phyloP scores from a whole-genome alignment of 2,329 filamentous ascomycete genomes.

The Alternaria rosae region DNA sequence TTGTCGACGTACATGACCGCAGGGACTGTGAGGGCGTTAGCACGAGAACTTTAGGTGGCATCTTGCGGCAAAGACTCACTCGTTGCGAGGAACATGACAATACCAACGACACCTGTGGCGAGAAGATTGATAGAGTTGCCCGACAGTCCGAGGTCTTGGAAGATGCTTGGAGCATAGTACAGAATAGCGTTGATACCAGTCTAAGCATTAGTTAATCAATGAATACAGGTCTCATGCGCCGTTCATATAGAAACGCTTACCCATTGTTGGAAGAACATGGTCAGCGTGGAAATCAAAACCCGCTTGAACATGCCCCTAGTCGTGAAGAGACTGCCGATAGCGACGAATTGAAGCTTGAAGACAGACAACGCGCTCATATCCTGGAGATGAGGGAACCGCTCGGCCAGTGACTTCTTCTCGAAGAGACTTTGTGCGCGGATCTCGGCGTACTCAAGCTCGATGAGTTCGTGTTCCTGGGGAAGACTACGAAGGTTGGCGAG shows the following conservation, averaged over 20 bases:
- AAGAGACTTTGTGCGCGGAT: slow-evolving; percentile 81
- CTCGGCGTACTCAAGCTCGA: slow-evolving; percentile 78
- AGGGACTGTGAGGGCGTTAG: slow-evolving; percentile 52
- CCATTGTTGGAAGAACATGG: slow-evolving; percentile 52
- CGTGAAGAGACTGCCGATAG: slow-evolving; percentile 69
- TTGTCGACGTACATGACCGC: slow-evolving; percentile 72
- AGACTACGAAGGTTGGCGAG: slow-evolving; percentile 71
- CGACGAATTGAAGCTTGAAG: slow-evolving; percentile 66
- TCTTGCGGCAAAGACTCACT: slow-evolving; percentile 24
- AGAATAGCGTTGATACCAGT: slow-evolving; percentile 57
- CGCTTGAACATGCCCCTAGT: slow-evolving; percentile 70
- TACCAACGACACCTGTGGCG: slow-evolving; percentile 74
- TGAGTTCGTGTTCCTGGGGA: slow-evolving; percentile 68
- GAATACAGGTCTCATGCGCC: accelerated
- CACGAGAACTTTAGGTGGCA: too few relatives aligned
- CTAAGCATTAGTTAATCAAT: background rate
- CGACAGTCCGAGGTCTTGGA: slow-evolving; percentile 56
- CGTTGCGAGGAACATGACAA: slow-evolving; percentile 68
- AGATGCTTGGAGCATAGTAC: slow-evolving; percentile 61
- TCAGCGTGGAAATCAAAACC: slow-evolving; percentile 66
- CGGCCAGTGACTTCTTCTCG: slow-evolving; percentile 73
- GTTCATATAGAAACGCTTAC: background rate
- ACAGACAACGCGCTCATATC: slow-evolving; percentile 66
- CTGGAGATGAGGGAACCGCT: slow-evolving; percentile 71
- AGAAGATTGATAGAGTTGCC: slow-evolving; percentile 63